Evolutionary conservation across 78 protist genomes (phyloP), one percentile per base, ranked within the genome.

Genomic region (Acrasis kona): DNA sequence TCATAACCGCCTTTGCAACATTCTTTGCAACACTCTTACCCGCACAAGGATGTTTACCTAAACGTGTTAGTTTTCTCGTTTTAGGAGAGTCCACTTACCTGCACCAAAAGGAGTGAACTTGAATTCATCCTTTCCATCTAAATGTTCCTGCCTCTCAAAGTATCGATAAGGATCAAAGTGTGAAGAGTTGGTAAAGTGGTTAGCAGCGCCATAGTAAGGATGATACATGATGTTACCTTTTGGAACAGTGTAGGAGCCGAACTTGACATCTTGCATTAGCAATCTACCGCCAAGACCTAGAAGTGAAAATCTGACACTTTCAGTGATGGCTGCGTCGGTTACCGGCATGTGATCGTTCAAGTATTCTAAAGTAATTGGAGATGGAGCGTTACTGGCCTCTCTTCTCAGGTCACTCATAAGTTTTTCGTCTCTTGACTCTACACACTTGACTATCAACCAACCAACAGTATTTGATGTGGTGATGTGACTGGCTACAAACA

Each of bases 1-100:
- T 50, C 61, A 50, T 50, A n/a, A 50, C 61, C 19, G 61, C 19
- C 19, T 50, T 50, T n/a, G 19, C 19, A 19, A 50, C 61, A 50
- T 50, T 50, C 61, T n/a, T n/a, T n/a, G 61, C 61, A 50, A 50
- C 19, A n/a, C 34, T n/a, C 19, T 50, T 50, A n/a, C 61, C 61
- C 19, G 61, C 61, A 50, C 61, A 50, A n/a, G 61, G 61, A 50
- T 50, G 61, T 50, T 50, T 50, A n/a, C 61, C 61, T 50, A 50
- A 50, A 19, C 61, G 34, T n/a, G 19, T n/a, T 50, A 19, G 61
- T n/a, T n/a, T n/a, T n/a, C n/a, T n/a, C n/a, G n/a, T n/a, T n/a
- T n/a, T n/a, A n/a, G n/a, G n/a, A n/a, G n/a, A n/a, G n/a, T n/a
- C n/a, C n/a, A n/a, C n/a, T n/a, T n/a, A n/a, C n/a, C n/a, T 19